Conservation (phyloP, 1,284 basidiomycete species). For the Ganoderma lingzhi region DNA sequence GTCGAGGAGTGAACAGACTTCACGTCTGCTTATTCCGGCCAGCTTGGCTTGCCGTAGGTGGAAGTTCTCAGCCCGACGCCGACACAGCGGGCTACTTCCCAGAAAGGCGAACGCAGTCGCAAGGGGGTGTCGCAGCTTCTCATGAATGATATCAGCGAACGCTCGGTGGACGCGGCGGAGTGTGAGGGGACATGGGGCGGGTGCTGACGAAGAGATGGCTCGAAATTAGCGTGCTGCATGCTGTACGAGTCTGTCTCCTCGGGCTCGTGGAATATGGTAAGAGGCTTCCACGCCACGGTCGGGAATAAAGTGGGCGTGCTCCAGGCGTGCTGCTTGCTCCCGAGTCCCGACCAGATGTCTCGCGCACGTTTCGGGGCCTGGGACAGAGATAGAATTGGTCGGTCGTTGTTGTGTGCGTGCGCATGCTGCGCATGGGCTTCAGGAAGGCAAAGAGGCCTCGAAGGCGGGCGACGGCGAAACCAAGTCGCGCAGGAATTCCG, state of each 20-base stretch:
- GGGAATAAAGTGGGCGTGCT: constrained; percentile 22
- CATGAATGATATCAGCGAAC: constrained; percentile 31
- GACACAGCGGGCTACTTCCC: constrained; percentile 28
- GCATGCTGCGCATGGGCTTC: constrained; percentile 25
- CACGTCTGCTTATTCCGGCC: constrained; percentile 35
- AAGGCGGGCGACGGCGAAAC: constrained; percentile 22
- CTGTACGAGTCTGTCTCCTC: constrained; percentile 28
- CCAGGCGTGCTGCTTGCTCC: constrained; percentile 6
- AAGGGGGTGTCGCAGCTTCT: constrained; percentile 27
- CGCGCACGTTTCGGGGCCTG: constrained; percentile 15
- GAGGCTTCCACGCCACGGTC: constrained; percentile 23
- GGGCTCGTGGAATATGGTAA: constrained; percentile 17
- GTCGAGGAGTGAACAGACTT: constrained; percentile 34
- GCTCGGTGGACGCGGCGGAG: constrained; percentile 25
- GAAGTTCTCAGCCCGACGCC: constrained; percentile 34
- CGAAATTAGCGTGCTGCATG: constrained; percentile 29
- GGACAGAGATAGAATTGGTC: constrained; percentile 23
- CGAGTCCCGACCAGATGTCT: constrained; percentile 19
- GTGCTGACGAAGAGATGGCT: constrained; percentile 22
- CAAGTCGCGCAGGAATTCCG: constrained; percentile 27
- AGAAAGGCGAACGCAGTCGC: constrained; percentile 31
- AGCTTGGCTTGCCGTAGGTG: constrained; percentile 34
- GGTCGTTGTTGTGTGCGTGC: constrained; percentile 20
- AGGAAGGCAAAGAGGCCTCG: constrained; percentile 18
- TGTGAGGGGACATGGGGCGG: constrained; percentile 7